A percentile compares a stretch with the other conserved stretches of the same genome.
Conservation (phyloP, 129 eudicot genomes). For the Helichrysum umbraculigerum region DNA sequence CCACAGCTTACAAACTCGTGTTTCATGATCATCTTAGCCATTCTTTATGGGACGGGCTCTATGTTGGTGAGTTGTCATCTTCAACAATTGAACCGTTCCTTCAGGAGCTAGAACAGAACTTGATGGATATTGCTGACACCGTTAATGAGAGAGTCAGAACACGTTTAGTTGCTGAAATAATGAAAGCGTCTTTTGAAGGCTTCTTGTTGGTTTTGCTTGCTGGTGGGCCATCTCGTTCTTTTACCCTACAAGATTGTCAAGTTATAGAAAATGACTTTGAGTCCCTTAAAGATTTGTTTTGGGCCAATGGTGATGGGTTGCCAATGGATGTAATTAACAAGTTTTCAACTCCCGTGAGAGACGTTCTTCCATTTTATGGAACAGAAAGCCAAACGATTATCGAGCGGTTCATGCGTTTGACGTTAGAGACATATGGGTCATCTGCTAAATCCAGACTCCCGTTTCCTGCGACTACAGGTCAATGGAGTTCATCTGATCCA, state of each 20-base stretch:
- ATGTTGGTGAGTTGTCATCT: constrained; percentile 74
- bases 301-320: constrained; percentile 97
- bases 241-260: constrained; percentile 67
- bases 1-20: constrained; percentile 69
- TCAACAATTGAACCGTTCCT: constrained; percentile 79
- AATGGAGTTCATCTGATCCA: constrained; percentile 58
- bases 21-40: constrained; percentile 84
- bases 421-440: constrained; percentile 82
- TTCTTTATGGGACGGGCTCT: constrained; percentile 78
- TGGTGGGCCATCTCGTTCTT: constrained; percentile 84
- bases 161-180: constrained; percentile 77
- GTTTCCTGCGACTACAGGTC: constrained; percentile 90
- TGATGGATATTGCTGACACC: constrained; percentile 64
- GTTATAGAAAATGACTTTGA: constrained; percentile 83
- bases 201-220: constrained; percentile 89
- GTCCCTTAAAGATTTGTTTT: constrained; percentile 77
- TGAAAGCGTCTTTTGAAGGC: constrained; percentile 91
- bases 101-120: constrained; percentile 71
- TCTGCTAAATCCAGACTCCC: constrained; percentile 89
- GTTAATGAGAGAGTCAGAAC: constrained; percentile 81
- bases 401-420: constrained; percentile 70
- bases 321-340: constrained; percentile 74
- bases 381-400: constrained; percentile 72
- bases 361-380: constrained; percentile 70
- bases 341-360: constrained; percentile 68